Base-by-base conservation (phyloP, 352 stramenopile genomes). In the Phytopythium chamaehyphon region DNA sequence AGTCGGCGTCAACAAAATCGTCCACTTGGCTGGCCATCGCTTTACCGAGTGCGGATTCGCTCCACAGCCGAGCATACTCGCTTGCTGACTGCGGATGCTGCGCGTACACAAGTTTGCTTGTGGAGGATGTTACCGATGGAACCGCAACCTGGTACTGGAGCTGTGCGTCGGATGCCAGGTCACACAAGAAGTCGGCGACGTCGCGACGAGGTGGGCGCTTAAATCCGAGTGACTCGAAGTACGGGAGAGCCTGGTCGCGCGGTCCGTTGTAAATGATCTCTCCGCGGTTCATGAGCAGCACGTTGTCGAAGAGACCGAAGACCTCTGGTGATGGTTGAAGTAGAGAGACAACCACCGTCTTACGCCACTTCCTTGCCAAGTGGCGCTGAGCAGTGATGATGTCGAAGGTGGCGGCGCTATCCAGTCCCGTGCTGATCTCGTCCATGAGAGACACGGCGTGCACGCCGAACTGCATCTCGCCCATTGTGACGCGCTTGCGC, bases 401-500 rank as follows among this genome's bases (percentile, higher is more conserved):
- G 51, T 88, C 72, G 6, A 96, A 76, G 16, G 69, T 64, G 8
- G 65, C 61, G 14, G 69, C 69, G 12, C 44, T 60, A 48, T 78
- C 69, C 6, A 78, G 57, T 7, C 69, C 69, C 7, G 66, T 76
- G 37, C 42, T 66, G 52, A 76, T 69, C 45, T 76, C 59, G 39
- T 93, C 69, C 76, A 83, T 76, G 16, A 80, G 70, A 11, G 71
- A 83, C 51, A 90, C 61, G 35, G 71, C 76, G 18, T 76, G 68
- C 16, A 75, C 44, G 0, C 79, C 91, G 6, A 96, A 70, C 22
- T 91, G 51, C 59, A 95, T 88, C 40, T 86, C 85, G n/a, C 76
- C 83, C 47, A 82, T 88, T 26, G 90, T 95, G 14, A 93, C 68
- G n/a, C 88, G 69, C 56, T 95, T 96, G 54, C 77, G 82, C 62